These are phyloP conservation scores for Xylaria venustula DNA, from an alignment of 495 filamentous ascomycete genomes.

Conservation along the genomic window DNA sequence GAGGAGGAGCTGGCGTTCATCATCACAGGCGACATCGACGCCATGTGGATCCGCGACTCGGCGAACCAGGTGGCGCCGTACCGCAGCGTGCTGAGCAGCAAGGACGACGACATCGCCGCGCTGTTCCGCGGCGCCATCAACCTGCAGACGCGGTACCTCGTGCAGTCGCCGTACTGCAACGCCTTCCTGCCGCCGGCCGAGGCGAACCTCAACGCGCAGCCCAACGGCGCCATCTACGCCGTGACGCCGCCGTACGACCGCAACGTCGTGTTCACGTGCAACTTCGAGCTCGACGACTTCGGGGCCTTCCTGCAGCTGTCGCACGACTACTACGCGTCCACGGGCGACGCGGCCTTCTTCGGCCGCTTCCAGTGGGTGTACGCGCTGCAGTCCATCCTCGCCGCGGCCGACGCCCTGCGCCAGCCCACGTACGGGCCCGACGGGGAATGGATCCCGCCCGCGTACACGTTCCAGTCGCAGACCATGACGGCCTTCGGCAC, in stretches of 20 bases:
- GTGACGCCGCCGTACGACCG: conserved; percentile 54
- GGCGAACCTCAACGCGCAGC: conserved; percentile 45
- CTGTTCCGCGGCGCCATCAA: conserved; percentile 61
- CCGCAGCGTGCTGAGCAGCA: conserved; percentile 52
- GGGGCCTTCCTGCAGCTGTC: conserved; percentile 62
- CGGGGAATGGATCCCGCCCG: conserved; percentile 50
- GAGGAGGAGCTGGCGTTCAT: conserved; percentile 64
- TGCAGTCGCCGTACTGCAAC: conserved; percentile 60
- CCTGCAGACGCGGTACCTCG: conserved; percentile 57
- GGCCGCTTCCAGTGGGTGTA: conserved; percentile 59
- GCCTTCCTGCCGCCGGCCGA: conserved; percentile 60
- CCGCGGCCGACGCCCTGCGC: conserved; percentile 59
- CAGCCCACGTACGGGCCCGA: conserved; percentile 55
- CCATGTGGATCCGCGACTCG: conserved; percentile 67
- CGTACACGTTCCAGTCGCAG: conserved; percentile 57
- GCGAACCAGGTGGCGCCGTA: conserved; percentile 63
- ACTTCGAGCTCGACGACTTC: conserved; percentile 63
- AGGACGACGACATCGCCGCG: conserved; percentile 52
- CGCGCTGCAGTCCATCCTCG: conserved; percentile 54
- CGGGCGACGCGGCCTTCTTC: conserved; percentile 57
- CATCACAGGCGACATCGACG: conserved; percentile 65
- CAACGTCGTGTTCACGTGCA: conserved; percentile 59
- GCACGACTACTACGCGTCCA: conserved; percentile 55
- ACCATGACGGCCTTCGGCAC: conserved; percentile 60
- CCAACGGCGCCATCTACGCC: conserved; percentile 46